A percentile compares a stretch with the other conserved stretches of the same genome.
phyloP scores from a whole-genome alignment of 306 rosid species.

The Prunus mira region DNA sequence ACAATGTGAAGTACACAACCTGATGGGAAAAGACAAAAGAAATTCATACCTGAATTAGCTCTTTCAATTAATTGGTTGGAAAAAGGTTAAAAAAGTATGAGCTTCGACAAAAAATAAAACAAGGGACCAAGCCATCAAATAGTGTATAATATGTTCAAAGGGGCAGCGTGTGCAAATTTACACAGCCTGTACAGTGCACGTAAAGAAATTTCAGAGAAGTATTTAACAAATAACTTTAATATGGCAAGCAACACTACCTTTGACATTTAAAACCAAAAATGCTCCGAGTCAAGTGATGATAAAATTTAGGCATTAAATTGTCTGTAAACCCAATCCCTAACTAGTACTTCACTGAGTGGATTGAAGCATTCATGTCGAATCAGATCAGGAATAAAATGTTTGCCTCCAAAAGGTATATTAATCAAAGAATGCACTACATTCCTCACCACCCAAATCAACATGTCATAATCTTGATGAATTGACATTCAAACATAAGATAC shows the following conservation, averaged over 20 bases:
- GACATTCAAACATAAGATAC: neutral
- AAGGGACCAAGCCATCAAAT: neutral
- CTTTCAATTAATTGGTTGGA: neutral
- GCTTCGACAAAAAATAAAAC: neutral
- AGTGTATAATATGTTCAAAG: neutral
- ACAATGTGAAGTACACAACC: neutral
- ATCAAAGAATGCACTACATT: neutral
- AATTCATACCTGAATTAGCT: slow-evolving; percentile 5
- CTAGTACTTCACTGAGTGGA: neutral
- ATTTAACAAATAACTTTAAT: neutral
- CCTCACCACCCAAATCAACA: neutral
- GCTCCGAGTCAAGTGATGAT: neutral
- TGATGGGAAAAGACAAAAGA: neutral
- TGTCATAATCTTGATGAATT: neutral
- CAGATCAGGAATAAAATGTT: neutral
- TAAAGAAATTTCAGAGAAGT: neutral
- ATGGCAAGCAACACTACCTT: neutral
- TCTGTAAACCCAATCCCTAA: neutral
- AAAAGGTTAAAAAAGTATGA: neutral
- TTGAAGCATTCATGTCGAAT: neutral
- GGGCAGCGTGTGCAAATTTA: neutral
- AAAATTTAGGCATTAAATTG: neutral
- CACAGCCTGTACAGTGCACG: neutral
- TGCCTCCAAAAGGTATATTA: neutral
- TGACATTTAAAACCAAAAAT: neutral